Evolutionary conservation across 768 basidiomycete genomes (phyloP).

Genomic region (Termitomyces sp.): DNA sequence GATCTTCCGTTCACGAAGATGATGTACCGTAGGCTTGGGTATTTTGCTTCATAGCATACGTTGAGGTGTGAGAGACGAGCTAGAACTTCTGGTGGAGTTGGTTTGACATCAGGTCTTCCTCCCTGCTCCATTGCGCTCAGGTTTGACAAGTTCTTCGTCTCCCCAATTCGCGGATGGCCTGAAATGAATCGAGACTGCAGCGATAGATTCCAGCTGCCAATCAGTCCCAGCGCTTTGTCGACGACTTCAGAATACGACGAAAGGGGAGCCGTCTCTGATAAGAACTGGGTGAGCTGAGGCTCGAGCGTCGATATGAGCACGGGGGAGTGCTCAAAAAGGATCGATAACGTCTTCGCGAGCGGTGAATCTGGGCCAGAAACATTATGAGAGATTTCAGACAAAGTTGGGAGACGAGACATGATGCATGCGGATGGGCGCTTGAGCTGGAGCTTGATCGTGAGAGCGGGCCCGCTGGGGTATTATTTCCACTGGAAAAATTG

Average conservation of each 20-base stretch:
- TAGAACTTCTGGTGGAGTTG: conserved; percentile 73
- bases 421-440: too few relatives aligned
- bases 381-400: conserved; percentile 28
- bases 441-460: too few relatives aligned
- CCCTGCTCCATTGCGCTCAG: conserved; percentile 83
- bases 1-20: conserved; percentile 89
- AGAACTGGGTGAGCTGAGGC: conserved; percentile 40
- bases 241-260: conserved; percentile 55
- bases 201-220: conserved; percentile 49
- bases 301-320: conserved; percentile 44
- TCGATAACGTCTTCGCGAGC: conserved; percentile 25
- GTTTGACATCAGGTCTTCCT: conserved; percentile 32
- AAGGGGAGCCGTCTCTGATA: conserved; percentile 23
- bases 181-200: conserved; percentile 64
- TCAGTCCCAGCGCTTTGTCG: conserved; percentile 42
- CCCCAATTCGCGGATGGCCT: conserved; percentile 90
- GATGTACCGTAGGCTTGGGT: conserved; percentile 80
- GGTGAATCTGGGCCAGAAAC: conserved; percentile 31
- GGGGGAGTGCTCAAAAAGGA: conserved; percentile 52
- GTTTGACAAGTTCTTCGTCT: conserved; percentile 67
- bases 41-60: conserved; percentile 67
- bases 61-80: conserved; percentile 74
- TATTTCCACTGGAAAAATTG: conserved; percentile 78
- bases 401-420: conserved; percentile 28
- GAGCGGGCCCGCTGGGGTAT: conserved; percentile 93